Conservation (phyloP, 2,329 filamentous ascomycete species). For the Fonsecaea nubica region DNA sequence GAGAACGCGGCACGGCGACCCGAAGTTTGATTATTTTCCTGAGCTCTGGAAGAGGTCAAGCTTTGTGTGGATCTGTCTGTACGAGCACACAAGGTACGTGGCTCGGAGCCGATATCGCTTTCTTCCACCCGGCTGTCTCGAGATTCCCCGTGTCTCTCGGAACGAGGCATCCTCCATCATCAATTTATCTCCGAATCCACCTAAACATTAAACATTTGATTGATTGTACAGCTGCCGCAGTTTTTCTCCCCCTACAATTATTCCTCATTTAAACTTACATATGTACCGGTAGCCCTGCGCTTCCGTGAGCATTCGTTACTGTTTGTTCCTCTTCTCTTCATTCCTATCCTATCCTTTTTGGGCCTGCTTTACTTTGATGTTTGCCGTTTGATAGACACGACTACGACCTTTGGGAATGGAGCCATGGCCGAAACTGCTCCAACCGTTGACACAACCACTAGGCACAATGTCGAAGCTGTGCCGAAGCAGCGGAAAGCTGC, state of each 20-base stretch:
- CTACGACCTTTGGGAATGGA: slow-evolving; percentile 28
- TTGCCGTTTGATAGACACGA: not conserved
- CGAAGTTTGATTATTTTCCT: not conserved
- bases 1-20: not conserved
- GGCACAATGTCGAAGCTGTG: slow-evolving; percentile 37
- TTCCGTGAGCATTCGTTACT: not conserved
- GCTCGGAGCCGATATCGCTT: slow-evolving; percentile 12
- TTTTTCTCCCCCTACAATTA: not conserved
- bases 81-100: too few relatives aligned
- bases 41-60: not conserved
- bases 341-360: slow-evolving; percentile 15
- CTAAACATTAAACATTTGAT: not conserved
- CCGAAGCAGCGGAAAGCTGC: slow-evolving; percentile 34
- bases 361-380: slow-evolving; percentile 11
- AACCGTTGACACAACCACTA: slow-evolving; percentile 20
- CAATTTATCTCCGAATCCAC: not conserved
- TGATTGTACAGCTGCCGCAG: not conserved
- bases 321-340: not conserved
- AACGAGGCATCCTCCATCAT: slow-evolving; percentile 20
- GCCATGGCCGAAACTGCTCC: slow-evolving; percentile 32
- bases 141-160: slow-evolving; percentile 19
- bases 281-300: slow-evolving; percentile 7
- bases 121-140: not conserved
- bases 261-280: not conserved
- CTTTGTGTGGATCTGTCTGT: slow-evolving; percentile 2